Evolutionary conservation across 768 basidiomycete species (phyloP), one percentile per base, ranked within the genome.

Genomic region (Glaciozyma antarctica): DNA sequence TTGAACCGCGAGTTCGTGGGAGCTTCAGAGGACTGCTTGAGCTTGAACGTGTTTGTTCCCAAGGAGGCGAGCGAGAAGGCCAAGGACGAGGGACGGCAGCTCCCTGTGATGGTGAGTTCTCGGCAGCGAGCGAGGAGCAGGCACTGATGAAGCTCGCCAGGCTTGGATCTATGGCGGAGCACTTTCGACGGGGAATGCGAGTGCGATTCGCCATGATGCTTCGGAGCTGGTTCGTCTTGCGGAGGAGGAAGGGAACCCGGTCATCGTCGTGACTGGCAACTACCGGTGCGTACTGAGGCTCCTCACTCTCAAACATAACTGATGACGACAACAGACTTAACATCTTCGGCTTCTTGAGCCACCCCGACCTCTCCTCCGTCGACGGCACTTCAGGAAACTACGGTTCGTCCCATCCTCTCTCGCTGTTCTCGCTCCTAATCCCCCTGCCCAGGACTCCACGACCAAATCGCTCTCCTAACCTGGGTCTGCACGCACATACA

Each of bases 11-110:
- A 51, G 21, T 56, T 56, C 10, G 55, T 56, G 22, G 26, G 32
- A 17, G 58, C 62, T 12, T 24, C 24, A 1, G 82, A 83, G 68
- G 79, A 82, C 66, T 83, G 82, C 65, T 73, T 83, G 49, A 79
- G 74, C 13, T 65, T 83, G 53, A 83, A 83, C 70, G 73, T 84
- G 38, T 79, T 77, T 58, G 75, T 77, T 10, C 82, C 82, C 0
- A 68, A 74, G 3, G 77, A 76, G 6, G 30, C 73, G 5, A 63
- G 49, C 22, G 49, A 67, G 13, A 58, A 67, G 2, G 57, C 41
- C 7, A 70, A 76, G 7, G 38, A 10, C 2, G 38, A 41, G 38
- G 38, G 38, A 13, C 5, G 38, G 10, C 73, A 60, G 19, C 66
- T 81, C 7, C 80, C 82, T 0, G 80, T 82, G 21, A 52, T 69